Evolutionary conservation across 805 yeast genomes (phyloP).

Genomic region (Priceomyces melissophilus): DNA sequence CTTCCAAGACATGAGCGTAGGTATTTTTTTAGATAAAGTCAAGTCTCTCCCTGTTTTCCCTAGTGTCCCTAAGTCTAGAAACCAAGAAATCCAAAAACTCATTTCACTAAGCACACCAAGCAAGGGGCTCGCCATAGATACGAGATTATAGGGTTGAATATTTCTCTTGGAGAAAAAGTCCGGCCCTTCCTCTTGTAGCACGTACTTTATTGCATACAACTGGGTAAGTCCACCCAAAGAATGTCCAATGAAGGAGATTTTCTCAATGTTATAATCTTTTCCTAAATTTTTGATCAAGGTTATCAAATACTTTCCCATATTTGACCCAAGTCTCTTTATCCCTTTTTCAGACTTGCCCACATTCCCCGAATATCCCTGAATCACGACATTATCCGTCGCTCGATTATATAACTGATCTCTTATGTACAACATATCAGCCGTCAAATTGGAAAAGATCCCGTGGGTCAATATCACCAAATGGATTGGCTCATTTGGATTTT

Average conservation of each 20-base stretch:
- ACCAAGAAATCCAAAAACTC: constrained; percentile 38
- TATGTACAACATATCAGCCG: constrained; percentile 43
- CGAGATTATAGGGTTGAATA: constrained; percentile 31
- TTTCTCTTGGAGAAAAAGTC: constrained; percentile 25
- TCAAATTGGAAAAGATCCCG: constrained; percentile 41
- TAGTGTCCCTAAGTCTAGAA: constrained; percentile 41
- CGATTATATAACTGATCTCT: constrained; percentile 29
- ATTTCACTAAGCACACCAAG: constrained; percentile 41
- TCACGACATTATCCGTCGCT: constrained; percentile 30
- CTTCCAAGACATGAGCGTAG: constrained; percentile 18
- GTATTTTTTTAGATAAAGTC: constrained; percentile 33
- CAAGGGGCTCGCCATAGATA: constrained; percentile 42
- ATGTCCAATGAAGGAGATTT: constrained; percentile 42
- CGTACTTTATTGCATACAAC: constrained; percentile 36
- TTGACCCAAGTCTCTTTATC: constrained; percentile 32
- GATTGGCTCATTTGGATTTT: constrained; percentile 25
- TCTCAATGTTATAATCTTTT: constrained; percentile 16
- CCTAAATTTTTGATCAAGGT: constrained; percentile 20
- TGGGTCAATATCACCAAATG: constrained; percentile 43
- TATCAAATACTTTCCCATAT: constrained; percentile 26
- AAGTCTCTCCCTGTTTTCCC: constrained; percentile 46
- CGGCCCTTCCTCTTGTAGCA: constrained; percentile 27
- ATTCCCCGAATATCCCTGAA: constrained; percentile 37
- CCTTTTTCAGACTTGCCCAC: constrained; percentile 44
- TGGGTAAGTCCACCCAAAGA: constrained; percentile 44